A percentile compares a stretch with the other conserved stretches of the same genome.
Evolutionary conservation across 2,329 filamentous ascomycete species (phyloP).

Genomic region (Atkinsonella hypoxylon): DNA sequence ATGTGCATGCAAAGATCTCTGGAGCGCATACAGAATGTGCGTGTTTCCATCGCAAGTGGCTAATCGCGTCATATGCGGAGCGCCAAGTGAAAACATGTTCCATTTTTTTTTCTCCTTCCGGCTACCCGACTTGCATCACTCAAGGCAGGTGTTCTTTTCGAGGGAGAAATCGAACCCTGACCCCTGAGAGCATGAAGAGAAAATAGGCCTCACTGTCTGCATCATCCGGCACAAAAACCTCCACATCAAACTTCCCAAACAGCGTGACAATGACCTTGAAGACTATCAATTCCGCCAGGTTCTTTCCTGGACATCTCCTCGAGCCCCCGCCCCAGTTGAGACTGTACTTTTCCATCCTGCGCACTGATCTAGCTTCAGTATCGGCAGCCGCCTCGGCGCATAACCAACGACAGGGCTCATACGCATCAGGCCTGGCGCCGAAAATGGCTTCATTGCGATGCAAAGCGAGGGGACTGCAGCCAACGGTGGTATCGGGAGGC

Average conservation of each 20-base stretch:
- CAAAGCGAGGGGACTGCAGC: constrained; percentile 37
- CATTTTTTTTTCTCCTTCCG: not conserved
- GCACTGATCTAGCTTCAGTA: constrained; percentile 7
- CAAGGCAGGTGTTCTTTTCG: not conserved
- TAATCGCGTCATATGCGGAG: no score
- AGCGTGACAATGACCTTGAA: constrained; percentile 30
- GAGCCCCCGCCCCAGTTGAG: constrained; percentile 41
- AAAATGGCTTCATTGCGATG: constrained; percentile 39
- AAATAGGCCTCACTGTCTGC: constrained; percentile 34
- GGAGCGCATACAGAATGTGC: no score
- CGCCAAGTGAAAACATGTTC: no score
- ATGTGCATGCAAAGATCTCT: no score
- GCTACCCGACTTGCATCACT: not conserved
- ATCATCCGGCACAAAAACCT: constrained; percentile 26
- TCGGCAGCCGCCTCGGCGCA: constrained; percentile 13
- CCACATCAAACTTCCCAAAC: constrained; percentile 31
- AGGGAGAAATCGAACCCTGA: constrained; percentile 26
- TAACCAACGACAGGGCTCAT: constrained; percentile 37
- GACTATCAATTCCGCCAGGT: constrained; percentile 38
- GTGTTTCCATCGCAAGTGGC: no score
- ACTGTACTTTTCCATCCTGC: constrained; percentile 34
- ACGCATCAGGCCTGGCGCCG: constrained; percentile 31
- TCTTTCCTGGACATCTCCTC: constrained; percentile 36
- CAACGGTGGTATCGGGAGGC: constrained; percentile 34
- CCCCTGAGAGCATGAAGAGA: constrained; percentile 38